Conservation (phyloP, 345 rosid species). For the Arabidopsis arenosa region DNA sequence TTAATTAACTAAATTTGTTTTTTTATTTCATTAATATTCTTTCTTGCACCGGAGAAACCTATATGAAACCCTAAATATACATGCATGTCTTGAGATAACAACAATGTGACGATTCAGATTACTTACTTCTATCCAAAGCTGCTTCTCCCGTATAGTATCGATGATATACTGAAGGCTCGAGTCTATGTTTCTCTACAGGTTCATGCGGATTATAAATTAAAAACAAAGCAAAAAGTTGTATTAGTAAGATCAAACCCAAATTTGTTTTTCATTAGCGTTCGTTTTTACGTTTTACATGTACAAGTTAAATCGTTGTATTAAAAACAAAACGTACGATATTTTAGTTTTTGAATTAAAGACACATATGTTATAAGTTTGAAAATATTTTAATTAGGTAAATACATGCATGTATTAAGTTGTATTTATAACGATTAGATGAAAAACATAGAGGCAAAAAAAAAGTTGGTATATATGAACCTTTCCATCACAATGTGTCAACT, state of each 20-base stretch:
- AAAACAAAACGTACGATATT: too few relatives aligned
- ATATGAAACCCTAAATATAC: neutral
- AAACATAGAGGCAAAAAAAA: neutral
- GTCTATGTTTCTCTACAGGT: constrained; percentile 15
- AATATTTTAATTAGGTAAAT: neutral
- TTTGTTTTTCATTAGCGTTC: neutral
- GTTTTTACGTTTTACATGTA: too few relatives aligned
- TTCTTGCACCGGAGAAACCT: neutral
- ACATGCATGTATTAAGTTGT: neutral
- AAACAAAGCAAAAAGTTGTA: neutral
- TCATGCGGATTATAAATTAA: neutral
- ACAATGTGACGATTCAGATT: neutral
- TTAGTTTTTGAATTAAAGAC: neutral
- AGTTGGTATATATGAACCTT: constrained; percentile 12
- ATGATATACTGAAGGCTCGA: constrained; percentile 24
- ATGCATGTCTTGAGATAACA: neutral
- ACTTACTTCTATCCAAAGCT: constrained; percentile 36
- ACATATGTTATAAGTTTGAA: neutral
- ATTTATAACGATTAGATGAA: neutral
- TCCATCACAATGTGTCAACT: constrained; percentile 12
- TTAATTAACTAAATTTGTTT: neutral
- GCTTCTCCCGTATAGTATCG: neutral
- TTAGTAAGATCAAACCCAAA: neutral
- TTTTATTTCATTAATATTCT: neutral
- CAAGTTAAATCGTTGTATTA: too few relatives aligned